Evolutionary conservation across 2,329 filamentous ascomycete species (phyloP).

Genomic region (Penicillium sp.): DNA sequence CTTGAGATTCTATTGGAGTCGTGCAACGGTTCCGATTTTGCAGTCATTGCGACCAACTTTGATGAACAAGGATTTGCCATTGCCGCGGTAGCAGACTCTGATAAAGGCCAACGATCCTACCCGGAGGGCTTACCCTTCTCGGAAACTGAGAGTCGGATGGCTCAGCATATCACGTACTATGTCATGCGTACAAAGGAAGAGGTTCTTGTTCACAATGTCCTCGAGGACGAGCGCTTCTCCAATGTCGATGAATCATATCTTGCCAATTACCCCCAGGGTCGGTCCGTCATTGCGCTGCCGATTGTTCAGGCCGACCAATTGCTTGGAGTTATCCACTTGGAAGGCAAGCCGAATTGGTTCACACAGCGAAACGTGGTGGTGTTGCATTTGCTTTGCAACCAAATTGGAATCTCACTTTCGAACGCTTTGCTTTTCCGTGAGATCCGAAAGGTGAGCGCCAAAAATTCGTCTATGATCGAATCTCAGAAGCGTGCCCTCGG

Average conservation of each 20-base stretch:
- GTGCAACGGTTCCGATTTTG: constrained; percentile 60
- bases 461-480: constrained; percentile 65
- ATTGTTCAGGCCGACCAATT: constrained; percentile 62
- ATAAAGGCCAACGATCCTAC: constrained; percentile 55
- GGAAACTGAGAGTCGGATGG: constrained; percentile 59
- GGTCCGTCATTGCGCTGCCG: constrained; percentile 62
- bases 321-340: constrained; percentile 62
- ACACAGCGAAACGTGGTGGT: constrained; percentile 59
- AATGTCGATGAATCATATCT: constrained; percentile 60
- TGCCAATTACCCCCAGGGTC: constrained; percentile 56
- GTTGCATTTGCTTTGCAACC: constrained; percentile 60
- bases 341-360: constrained; percentile 64
- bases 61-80: constrained; percentile 61
- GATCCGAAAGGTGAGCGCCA: constrained; percentile 62
- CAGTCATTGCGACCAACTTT: constrained; percentile 61
- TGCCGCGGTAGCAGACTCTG: constrained; percentile 60
- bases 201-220: constrained; percentile 63
- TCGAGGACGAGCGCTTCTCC: constrained; percentile 65
- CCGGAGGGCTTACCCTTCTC: constrained; percentile 57
- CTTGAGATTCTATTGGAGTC: constrained; percentile 65
- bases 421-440: constrained; percentile 64
- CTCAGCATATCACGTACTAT: constrained; percentile 63
- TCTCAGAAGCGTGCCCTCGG: constrained; percentile 63
- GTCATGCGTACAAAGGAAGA: constrained; percentile 62
- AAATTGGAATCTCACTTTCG: constrained; percentile 64